phyloP scores from a whole-genome alignment of 2,329 filamentous ascomycete species.

The Microascus cirrosus region DNA sequence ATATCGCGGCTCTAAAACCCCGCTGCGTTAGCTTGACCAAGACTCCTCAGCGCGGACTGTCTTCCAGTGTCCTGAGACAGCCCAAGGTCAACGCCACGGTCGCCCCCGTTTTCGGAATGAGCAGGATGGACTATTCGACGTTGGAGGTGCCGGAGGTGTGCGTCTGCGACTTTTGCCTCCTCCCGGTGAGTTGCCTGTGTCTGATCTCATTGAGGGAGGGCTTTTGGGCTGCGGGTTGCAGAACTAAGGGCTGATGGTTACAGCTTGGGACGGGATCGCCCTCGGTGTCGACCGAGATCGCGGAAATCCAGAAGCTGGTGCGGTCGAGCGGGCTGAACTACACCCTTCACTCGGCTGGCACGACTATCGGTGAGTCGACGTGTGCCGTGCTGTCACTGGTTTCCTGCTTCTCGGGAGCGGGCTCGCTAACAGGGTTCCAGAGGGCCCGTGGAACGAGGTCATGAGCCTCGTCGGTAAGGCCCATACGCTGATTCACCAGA shows the following conservation, averaged over 20 bases:
- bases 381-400: neutral
- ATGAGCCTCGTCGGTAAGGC: constrained; percentile 80
- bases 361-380: constrained; percentile 66
- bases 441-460: constrained; percentile 84
- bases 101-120: neutral
- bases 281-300: constrained; percentile 74
- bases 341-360: constrained; percentile 87
- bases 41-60: neutral
- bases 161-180: constrained; percentile 84
- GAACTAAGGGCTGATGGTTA: neutral
- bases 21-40: neutral
- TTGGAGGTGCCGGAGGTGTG: constrained; percentile 60
- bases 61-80: neutral
- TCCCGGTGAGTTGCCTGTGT: constrained; percentile 46
- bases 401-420: neutral
- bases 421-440: constrained; percentile 30
- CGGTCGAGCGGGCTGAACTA: constrained; percentile 71
- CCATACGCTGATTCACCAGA: constrained; percentile 64
- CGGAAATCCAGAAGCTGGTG: constrained; percentile 77
- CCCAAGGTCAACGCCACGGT: neutral
- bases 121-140: constrained; percentile 30
- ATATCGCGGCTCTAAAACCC: neutral
- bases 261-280: constrained; percentile 69
- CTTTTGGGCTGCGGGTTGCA: neutral
- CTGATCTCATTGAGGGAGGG: neutral